phyloP scores from a whole-genome alignment of 2,329 filamentous ascomycete genomes.

The Pseudogymnoascus verrucosus region DNA sequence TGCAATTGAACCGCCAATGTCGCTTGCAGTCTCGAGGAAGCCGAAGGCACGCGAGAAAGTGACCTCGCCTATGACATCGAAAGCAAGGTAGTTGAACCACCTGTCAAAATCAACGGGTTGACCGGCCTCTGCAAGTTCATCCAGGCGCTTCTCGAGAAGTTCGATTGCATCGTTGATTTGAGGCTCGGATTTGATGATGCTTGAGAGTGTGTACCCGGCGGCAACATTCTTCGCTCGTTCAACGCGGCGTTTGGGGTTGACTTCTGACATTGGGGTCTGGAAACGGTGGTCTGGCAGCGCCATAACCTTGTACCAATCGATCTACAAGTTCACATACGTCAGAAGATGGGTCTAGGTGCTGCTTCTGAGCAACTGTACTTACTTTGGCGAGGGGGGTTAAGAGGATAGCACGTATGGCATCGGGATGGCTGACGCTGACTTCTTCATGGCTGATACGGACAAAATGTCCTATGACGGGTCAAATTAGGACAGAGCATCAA shows the following conservation, averaged over 20 bases:
- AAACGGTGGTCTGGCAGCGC: slow-evolving; percentile 34
- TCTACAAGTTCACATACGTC: not conserved
- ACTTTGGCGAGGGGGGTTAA: slow-evolving; percentile 29
- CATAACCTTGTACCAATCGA: slow-evolving; percentile 21
- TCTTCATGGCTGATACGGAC: slow-evolving; percentile 37
- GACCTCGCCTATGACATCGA: slow-evolving; percentile 24
- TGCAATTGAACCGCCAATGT: slow-evolving; percentile 31
- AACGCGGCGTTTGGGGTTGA: slow-evolving; percentile 30
- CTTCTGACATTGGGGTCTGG: slow-evolving; percentile 33
- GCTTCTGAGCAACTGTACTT: not conserved
- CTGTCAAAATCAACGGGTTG: slow-evolving; percentile 19
- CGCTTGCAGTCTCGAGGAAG: slow-evolving; percentile 23
- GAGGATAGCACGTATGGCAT: slow-evolving; percentile 32
- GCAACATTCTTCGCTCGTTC: slow-evolving; percentile 29
- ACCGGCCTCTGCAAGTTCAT: slow-evolving; percentile 15
- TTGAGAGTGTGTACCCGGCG: slow-evolving; percentile 26
- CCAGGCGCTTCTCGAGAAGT: slow-evolving; percentile 24
- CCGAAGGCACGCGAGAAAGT: slow-evolving; percentile 22
- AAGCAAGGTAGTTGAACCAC: slow-evolving; percentile 20
- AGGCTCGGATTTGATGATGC: slow-evolving; percentile 23
- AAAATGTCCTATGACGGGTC: slow-evolving; percentile 28
- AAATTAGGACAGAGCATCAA: not conserved
- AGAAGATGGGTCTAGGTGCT: not conserved
- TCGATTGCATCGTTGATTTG: slow-evolving; percentile 26
- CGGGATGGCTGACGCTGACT: slow-evolving; percentile 36